Evolutionary conservation across 129 eudicot species (phyloP).

Genomic region (Cynara cardunculus): DNA sequence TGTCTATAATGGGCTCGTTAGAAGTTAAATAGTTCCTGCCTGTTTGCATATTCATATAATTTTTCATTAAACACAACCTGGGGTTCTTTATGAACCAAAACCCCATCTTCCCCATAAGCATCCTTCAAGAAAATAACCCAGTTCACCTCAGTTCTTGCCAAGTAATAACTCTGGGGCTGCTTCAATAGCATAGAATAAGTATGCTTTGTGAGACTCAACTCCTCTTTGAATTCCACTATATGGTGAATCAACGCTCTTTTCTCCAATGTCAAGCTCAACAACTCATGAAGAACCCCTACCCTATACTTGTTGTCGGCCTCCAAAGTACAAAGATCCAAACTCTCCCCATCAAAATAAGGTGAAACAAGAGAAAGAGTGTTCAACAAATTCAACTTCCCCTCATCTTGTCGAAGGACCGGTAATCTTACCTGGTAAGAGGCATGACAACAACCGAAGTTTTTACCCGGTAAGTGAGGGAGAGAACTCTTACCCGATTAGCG

Average conservation of each 20-base stretch:
- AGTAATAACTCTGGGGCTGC: constrained; percentile 82
- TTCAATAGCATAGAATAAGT: constrained; percentile 81
- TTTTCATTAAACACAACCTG: constrained; percentile 63
- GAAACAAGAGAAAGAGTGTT: constrained; percentile 85
- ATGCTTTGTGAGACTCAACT: constrained; percentile 80
- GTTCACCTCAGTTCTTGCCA: constrained; percentile 98
- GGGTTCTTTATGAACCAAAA: constrained; percentile 71
- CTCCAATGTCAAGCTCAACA: constrained; percentile 94
- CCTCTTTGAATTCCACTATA: constrained; percentile 94
- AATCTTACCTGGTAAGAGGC: no score
- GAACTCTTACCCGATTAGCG: no score
- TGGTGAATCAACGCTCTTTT: constrained; percentile 92
- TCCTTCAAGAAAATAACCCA: constrained; percentile 92
- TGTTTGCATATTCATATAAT: constrained; percentile 61
- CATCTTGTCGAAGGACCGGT: no score
- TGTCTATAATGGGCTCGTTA: not conserved
- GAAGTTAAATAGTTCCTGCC: constrained; percentile 32
- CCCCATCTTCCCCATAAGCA: constrained; percentile 80
- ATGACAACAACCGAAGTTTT: no score
- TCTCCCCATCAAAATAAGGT: constrained; percentile 82
- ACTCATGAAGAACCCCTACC: constrained; percentile 87
- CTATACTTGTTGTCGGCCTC: constrained; percentile 93
- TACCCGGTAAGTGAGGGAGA: no score
- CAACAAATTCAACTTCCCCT: constrained; percentile 61
- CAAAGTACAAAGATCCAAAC: constrained; percentile 73